These are phyloP conservation scores for Trametes cinnabarina DNA, from an alignment of 768 basidiomycete genomes.

Conservation along the genomic window DNA sequence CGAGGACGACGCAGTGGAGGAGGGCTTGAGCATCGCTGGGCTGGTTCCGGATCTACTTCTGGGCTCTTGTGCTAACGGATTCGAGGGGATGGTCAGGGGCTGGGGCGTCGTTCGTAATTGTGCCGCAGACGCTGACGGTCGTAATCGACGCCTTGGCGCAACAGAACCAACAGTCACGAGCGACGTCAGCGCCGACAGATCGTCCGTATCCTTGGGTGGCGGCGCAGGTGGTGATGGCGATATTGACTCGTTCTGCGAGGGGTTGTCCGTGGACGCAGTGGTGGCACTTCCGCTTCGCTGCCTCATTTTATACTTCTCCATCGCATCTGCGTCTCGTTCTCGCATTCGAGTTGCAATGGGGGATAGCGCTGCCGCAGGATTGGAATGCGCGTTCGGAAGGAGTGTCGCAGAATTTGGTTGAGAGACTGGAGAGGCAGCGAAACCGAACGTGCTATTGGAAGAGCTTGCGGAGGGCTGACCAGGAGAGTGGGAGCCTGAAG, in stretches of 20 bases:
- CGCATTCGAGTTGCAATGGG: constrained; percentile 80
- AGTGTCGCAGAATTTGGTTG: constrained; percentile 29
- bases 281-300: constrained; percentile 81
- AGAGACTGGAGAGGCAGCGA: constrained; percentile 39
- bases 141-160: constrained; percentile 56
- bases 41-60: constrained; percentile 69
- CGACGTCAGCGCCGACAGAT: constrained; percentile 36
- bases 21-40: constrained; percentile 48
- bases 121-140: constrained; percentile 77
- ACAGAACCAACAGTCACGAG: constrained; percentile 51
- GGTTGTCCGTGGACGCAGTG: constrained; percentile 69
- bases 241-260: constrained; percentile 55
- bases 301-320: constrained; percentile 80
- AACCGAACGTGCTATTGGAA: constrained; percentile 38
- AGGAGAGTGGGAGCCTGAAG: constrained; percentile 61
- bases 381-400: constrained; percentile 27
- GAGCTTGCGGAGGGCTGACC: constrained; percentile 48
- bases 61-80: constrained; percentile 35
- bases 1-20: constrained; percentile 37
- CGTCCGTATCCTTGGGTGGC: constrained; percentile 49
- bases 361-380: constrained; percentile 54
- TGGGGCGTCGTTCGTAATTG: constrained; percentile 61
- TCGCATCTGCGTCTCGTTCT: constrained; percentile 82
- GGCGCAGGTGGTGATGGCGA: constrained; percentile 46
- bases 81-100: constrained; percentile 30